Base-by-base conservation (phyloP, 257 asterid species). In the Fraxinus excelsior region DNA sequence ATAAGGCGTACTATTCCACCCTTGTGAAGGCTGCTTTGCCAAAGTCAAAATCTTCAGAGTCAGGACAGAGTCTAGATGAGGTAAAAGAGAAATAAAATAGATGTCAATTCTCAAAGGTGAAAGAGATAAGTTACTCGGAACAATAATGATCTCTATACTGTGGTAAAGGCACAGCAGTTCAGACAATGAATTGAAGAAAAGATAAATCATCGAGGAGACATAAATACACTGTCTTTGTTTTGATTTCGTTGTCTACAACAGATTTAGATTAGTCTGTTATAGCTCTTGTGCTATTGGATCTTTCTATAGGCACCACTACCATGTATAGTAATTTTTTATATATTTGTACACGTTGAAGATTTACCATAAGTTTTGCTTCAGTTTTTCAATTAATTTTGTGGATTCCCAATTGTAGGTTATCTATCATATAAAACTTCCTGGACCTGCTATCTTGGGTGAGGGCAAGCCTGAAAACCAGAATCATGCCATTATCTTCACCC, bases 391-490 rank as follows among this genome's bases (percentile, higher is more conserved):
- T 76, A 49, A 71, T 80, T 67, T 51, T 21, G 3, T 80, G 75
- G 68, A 26, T 66, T 69, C 67, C 68, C 72, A 10, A 74, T 37
- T 75, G 80, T 85, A 95, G 99, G 83, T 86, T 78, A 86, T 95
- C 82, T 95, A 95, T 84, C 94, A 96, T 9, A 95, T 95, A 85
- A 95, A 95, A 86, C 97, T 95, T 79, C 99, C 99, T 1, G 99
- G 99, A 71, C 89, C 88, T 77, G 93, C 99, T 80, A 95, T 93
- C 81, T 84, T 91, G 86, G 99, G 99, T 76, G 99, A 95, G 83
- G 99, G 99, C 68, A 95, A 95, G 84, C 99, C 99, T 70, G 99
- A 95, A 85, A 95, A 93, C 79, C 99, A 95, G 88, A 95, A 95
- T 83, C 99, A 95, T 88, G 99, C 99, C 77, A 92, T 95, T 81